Percentiles rank a stretch among this genome's conserved stretches.
phyloP scores from a whole-genome alignment of 1,284 basidiomycete genomes.

The Coriolopsis trogii region DNA sequence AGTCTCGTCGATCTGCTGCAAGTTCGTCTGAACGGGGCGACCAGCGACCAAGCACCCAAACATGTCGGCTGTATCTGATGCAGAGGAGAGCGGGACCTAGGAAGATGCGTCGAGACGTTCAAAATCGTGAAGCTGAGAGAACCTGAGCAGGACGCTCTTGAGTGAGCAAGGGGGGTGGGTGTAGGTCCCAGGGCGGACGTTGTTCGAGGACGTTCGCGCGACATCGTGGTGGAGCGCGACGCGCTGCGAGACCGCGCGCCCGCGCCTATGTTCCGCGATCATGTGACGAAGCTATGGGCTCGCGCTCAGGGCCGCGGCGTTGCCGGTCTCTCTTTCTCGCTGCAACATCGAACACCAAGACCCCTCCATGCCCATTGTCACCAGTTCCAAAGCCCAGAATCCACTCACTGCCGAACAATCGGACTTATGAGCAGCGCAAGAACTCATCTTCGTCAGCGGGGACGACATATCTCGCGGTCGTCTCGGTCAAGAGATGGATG shows the following conservation, averaged over 20 bases:
- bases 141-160: not conserved
- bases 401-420: too few relatives aligned
- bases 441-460: too few relatives aligned
- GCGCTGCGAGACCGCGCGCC: constrained; percentile 4
- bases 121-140: not conserved
- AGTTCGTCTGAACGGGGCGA: constrained; percentile 74
- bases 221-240: constrained; percentile 10
- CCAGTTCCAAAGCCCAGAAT: too few relatives aligned
- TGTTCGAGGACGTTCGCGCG: constrained; percentile 22
- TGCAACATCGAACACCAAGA: too few relatives aligned
- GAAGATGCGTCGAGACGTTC: not conserved
- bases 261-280: too few relatives aligned
- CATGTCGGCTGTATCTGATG: constrained; percentile 49
- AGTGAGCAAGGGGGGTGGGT: not conserved
- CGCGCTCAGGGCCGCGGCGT: too few relatives aligned
- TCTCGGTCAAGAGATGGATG: too few relatives aligned
- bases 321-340: too few relatives aligned
- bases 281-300: too few relatives aligned
- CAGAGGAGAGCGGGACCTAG: not conserved
- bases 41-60: constrained; percentile 80
- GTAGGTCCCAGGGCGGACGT: not conserved
- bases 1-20: constrained; percentile 81
- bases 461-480: too few relatives aligned
- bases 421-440: too few relatives aligned
- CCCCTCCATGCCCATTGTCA: too few relatives aligned